Evolutionary conservation across 2,329 filamentous ascomycete genomes (phyloP), one percentile per base, ranked within the genome.

Genomic region (Aspergillus arachidicola): DNA sequence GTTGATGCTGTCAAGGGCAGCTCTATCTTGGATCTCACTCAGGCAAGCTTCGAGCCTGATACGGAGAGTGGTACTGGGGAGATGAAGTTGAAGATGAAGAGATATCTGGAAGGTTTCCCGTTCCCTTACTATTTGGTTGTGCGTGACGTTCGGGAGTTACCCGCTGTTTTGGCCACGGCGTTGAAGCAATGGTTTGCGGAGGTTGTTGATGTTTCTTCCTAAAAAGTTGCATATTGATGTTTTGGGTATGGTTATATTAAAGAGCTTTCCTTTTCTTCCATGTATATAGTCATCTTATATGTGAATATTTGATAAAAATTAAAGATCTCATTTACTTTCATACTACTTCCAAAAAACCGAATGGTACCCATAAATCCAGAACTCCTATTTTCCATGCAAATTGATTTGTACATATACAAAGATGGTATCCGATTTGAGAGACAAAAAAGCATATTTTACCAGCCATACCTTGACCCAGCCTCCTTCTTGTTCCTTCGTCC

Each of bases 111-210:
- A 77, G 91, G 89, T 9, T 99, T 99, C 78, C 95, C 96, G 0
- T 99, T 99, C 81, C 89, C 91, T 76, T 99, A 97, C 81, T 99
- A 98, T 76, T 81, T 99, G 61, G 92, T 99, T 69, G 95, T 99
- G 63, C 89, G 94, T 68, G 89, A 98, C 80, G 89, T 99, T 55
- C 89, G 91, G 72, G 95, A 99, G 79, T 83, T 99, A 73, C 95
- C 96, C 5, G 89, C 88, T 38, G 94, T 97, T 50, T 79, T 99
- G 78, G 92, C 93, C 16, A 91, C 91, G 32, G 86, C 97, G 69
- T 80, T 99, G 81, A 90, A 94, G 80, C 96, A 96, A 69, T 99
- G 96, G 96, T 97, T 99, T 84, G 89, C 91, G 5, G 87, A 89
- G 74, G 86, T 89, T 70, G 87, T 87, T 32, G 79, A 80, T 69